Evolutionary conservation across 208 protist species (phyloP), one percentile per base, ranked within the genome.

Genomic region (Vickermania spadyakhi): DNA sequence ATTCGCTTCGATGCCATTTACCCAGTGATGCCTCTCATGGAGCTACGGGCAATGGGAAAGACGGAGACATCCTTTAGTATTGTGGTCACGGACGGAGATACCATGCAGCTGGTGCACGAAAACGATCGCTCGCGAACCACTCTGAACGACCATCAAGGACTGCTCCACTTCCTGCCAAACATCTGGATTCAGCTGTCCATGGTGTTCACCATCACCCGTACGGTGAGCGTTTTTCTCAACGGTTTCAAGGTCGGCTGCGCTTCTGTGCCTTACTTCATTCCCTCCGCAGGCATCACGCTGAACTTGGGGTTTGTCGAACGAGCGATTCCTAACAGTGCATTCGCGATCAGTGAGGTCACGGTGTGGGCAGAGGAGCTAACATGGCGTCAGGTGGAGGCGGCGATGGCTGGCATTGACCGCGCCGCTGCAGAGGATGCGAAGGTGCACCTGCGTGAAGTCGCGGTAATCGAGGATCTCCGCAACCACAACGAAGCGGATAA

Each of bases 291-390:
- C 52, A 79, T 72, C 14, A 70, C 64, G 18, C 69, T 91, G 29
- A 61, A 88, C 36, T 60, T 94, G 26, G 87, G 87, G 21, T 78
- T 74, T 60, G 77, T 78, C 7, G 63, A 73, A 60, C 59, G 41
- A 18, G n/a, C 51, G 21, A 66, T 85, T 28, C 45, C 64, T 0
- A 70, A 71, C 21, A 56, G 72, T 28, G 63, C 84, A 31, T 94
- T 77, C 61, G 84, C 80, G 18, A 78, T 92, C 58, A 73, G 88
- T 7, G 73, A 79, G 26, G 72, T 92, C 21, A 55, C 58, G 14
- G 14, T 95, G 2, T 95, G 83, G 82, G 81, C 79, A 23, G 70
- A 84, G 31, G 77, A 86, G 59, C 70, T 95, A 36, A 86, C 66
- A 23, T 49, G 49, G 21, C 54, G 69, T 2, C 80, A 95, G 65